Percentiles rank a stretch among this genome's conserved stretches.
Conservation (phyloP, 2,329 filamentous ascomycete species). For the Blastomyces percursus region DNA sequence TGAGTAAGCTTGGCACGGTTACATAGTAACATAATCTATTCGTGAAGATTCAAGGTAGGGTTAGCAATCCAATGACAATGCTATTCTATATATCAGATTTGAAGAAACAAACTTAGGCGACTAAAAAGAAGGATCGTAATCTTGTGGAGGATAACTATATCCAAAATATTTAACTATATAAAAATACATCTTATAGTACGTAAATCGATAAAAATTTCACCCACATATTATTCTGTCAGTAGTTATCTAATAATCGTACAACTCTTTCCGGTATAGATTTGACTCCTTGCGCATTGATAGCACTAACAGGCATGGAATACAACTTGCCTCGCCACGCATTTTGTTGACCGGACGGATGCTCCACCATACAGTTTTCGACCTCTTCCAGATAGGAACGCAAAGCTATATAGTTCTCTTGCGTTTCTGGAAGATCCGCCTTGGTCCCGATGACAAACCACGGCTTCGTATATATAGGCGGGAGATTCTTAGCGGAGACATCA, state of each 20-base stretch:
- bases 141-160: neutral
- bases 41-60: neutral
- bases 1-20: too few relatives aligned
- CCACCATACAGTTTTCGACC: slow-evolving; percentile 50
- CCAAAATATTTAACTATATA: neutral
- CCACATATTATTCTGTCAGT: slow-evolving; percentile 6
- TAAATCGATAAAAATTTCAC: neutral
- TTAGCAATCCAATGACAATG: neutral
- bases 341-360: slow-evolving; percentile 64
- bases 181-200: neutral
- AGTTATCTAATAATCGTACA: slow-evolving; percentile 31
- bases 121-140: neutral
- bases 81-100: neutral
- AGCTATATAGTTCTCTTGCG: slow-evolving; percentile 62
- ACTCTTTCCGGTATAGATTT: slow-evolving; percentile 40
- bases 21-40: too few relatives aligned
- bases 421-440: slow-evolving; percentile 73
- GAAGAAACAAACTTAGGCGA: neutral
- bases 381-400: slow-evolving; percentile 60
- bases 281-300: slow-evolving; percentile 76
- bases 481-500: slow-evolving; percentile 36
- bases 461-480: slow-evolving; percentile 75
- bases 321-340: slow-evolving; percentile 50
- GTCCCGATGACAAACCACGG: slow-evolving; percentile 95
- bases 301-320: slow-evolving; percentile 72